A percentile compares a stretch with the other conserved stretches of the same genome.
phyloP scores from a whole-genome alignment of 2,329 filamentous ascomycete species.

The Trichoderma aggressivum region DNA sequence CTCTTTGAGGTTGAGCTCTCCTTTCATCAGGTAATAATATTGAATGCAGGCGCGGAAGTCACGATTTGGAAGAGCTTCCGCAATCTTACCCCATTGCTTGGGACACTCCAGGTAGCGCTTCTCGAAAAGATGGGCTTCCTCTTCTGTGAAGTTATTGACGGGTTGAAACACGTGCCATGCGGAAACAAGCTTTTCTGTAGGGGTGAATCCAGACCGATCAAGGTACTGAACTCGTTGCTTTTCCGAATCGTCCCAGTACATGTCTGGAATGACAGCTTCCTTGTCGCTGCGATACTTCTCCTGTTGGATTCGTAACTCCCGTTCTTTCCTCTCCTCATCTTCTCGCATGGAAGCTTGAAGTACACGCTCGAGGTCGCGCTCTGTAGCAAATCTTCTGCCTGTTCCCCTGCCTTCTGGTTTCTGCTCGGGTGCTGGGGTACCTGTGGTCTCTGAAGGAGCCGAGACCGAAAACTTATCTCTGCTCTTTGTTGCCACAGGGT shows the following conservation, averaged over 20 bases:
- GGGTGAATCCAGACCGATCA: conserved; percentile 63
- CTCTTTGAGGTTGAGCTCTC: conserved; percentile 71
- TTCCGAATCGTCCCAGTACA: conserved; percentile 62
- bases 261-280: conserved; percentile 70
- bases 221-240: conserved; percentile 57
- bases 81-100: conserved; percentile 80
- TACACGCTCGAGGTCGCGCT: conserved; percentile 69
- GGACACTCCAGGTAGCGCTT: conserved; percentile 70
- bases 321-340: conserved; percentile 67
- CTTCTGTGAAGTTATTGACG: conserved; percentile 69
- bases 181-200: conserved; percentile 63
- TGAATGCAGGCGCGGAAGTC: conserved; percentile 79
- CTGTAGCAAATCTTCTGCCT: conserved; percentile 61
- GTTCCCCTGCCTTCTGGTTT: conserved; percentile 55
- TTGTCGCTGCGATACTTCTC: conserved; percentile 72
- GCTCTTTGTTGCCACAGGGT: conserved; percentile 53
- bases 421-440: conserved; percentile 47
- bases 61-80: conserved; percentile 62
- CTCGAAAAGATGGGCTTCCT: conserved; percentile 69
- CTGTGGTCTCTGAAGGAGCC: conserved; percentile 34
- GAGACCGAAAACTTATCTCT: conserved; percentile 51
- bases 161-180: conserved; percentile 71
- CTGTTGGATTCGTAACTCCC: conserved; percentile 60
- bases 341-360: conserved; percentile 69
- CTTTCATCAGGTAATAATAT: conserved; percentile 81